Base-by-base conservation (phyloP, 805 yeast genomes). In the Ogataea zsoltii region DNA sequence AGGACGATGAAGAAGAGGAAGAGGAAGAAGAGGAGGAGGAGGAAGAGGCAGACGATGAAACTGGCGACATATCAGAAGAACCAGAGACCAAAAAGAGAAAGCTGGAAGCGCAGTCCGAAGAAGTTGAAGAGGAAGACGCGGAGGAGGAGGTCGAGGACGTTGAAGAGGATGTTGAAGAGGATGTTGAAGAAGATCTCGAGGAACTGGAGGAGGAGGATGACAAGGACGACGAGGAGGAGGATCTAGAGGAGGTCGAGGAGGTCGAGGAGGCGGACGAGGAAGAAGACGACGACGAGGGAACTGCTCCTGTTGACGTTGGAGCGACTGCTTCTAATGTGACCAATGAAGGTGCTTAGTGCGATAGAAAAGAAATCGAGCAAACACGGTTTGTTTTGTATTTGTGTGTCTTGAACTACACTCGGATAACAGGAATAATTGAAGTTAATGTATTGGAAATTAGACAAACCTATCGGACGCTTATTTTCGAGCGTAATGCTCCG, bases 1-100 rank as follows among this genome's bases (percentile, higher is more conserved):
- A 66, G 19, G 78, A 68, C 36, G 77, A 65, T n/a, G 80, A 79
- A 3, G 87, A 79, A 13, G 85, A 79, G 0, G 85, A 75, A 2
- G 85, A 75, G 2, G 81, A 74, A 2, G 82, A 71, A 3, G 83
- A 74, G 1, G 82, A 65, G 0, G 82, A 66, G 12, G 75, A 61
- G 12, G 77, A 66, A 4, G 75, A 58, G 3, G 79, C 62, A 4
- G 75, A 61, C 18, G 77, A 61, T 9, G 74, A 59, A 19, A n/a
- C n/a, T n/a, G 79, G 65, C 2, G 72, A 62, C 12, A 76, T 60
- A 1, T 71, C 63, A 18, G 71, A 53, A n/a, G 67, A 60, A 6
- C 68, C 61, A 1, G 66, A 56, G 12, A 62, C 56, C 4, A 67
- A 60, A 16, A 64, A 55, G 31, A 55, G 48, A 16, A 65, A 55